Conservation (phyloP, 2,329 filamentous ascomycete genomes). For the Sarocladiaceae sp. region DNA sequence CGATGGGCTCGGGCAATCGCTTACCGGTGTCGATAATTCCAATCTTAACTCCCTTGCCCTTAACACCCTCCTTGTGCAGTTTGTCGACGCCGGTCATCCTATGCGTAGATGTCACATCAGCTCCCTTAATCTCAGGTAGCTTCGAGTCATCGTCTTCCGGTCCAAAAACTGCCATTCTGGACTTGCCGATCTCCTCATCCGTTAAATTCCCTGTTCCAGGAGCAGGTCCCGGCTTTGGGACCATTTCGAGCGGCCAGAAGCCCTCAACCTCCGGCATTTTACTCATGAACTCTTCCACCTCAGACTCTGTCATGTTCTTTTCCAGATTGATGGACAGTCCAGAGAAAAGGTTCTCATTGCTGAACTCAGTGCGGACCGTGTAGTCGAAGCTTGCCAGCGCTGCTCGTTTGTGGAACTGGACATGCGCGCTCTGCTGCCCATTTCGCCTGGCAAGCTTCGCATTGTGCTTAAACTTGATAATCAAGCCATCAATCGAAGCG, state of each 20-base stretch:
- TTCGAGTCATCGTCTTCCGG: neutral
- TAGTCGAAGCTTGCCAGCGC: neutral
- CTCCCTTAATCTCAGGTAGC: neutral
- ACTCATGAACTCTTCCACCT: neutral
- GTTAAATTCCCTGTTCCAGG: neutral
- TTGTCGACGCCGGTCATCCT: constrained; percentile 31
- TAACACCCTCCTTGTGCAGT: constrained; percentile 30
- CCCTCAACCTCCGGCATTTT: neutral
- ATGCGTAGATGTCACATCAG: constrained; percentile 26
- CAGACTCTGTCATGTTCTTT: neutral
- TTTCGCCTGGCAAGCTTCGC: neutral
- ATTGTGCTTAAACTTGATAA: neutral
- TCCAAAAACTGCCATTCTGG: neutral
- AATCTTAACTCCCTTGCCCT: constrained; percentile 30
- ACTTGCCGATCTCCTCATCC: neutral
- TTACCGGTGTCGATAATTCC: constrained; percentile 34
- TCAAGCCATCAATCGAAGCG: neutral
- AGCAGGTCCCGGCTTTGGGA: neutral
- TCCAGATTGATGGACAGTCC: neutral
- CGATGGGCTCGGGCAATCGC: too few relatives aligned
- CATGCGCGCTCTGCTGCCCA: neutral
- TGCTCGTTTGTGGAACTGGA: neutral
- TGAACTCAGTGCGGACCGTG: neutral
- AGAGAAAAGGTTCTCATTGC: neutral
- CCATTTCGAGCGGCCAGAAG: neutral